Evolutionary conservation across 768 basidiomycete species (phyloP).

Genomic region (Suillus ampliporus): DNA sequence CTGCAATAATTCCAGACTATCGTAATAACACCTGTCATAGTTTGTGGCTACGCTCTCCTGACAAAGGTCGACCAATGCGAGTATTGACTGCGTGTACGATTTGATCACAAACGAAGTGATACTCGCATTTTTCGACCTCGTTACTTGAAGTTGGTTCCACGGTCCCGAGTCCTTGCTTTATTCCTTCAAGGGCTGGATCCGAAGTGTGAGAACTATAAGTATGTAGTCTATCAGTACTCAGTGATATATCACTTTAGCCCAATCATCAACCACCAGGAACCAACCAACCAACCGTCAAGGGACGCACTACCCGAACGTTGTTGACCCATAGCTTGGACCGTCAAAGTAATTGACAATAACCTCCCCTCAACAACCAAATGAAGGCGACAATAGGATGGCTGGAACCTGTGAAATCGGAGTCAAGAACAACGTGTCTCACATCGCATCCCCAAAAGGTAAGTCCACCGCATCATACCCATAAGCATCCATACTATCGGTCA

Average conservation of each 20-base stretch:
- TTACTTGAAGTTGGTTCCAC: not conserved
- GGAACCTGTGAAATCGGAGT: not conserved
- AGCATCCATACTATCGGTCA: not conserved
- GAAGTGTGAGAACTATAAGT: not conserved
- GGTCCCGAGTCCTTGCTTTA: not conserved
- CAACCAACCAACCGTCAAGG: not conserved
- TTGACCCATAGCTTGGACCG: not conserved
- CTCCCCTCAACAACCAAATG: not conserved
- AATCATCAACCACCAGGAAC: not conserved
- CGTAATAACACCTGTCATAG: too few relatives aligned
- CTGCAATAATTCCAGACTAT: too few relatives aligned
- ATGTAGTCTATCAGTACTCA: too few relatives aligned
- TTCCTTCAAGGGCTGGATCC: not conserved
- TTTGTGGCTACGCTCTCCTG: not conserved
- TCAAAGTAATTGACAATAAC: not conserved
- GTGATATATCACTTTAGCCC: too few relatives aligned
- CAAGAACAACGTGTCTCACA: not conserved
- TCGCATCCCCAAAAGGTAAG: slow-evolving; percentile 1
- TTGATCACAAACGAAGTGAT: not conserved
- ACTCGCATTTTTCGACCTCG: not conserved
- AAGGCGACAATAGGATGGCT: not conserved
- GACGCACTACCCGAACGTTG: not conserved
- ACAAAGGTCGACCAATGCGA: not conserved
- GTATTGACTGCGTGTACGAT: not conserved
- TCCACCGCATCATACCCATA: not conserved